Base-by-base conservation (phyloP, 805 yeast species). In the Ascoidea asiatica region DNA sequence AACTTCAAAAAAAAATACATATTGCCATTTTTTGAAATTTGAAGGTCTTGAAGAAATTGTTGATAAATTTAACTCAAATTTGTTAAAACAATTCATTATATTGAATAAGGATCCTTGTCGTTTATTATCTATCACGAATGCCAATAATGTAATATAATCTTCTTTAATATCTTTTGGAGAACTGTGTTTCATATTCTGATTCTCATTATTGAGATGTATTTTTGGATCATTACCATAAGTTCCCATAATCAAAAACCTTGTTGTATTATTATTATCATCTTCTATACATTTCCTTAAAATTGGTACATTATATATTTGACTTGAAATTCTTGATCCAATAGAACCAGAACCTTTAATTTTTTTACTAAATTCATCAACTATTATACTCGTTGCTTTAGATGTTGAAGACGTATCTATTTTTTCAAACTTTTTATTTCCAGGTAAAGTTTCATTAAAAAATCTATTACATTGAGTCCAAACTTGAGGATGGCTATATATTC, bases 381-480 rank as follows among this genome's bases (percentile, higher is more conserved):
- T 82, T 40, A 72, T 59, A 49, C 77, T 77, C 0, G 92, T 96
- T 1, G 96, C 97, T 52, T 73, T 75, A 0, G 95, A 81, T 0
- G 97, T 90, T 0, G 96, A 86, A 1, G 72, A 67, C 2, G 80
- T 69, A 59, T 88, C 95, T 17, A 82, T 66, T 48, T 62, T 69
- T 40, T 55, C 56, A 13, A 57, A 45, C 38, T 56, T 47, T 56
- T 65, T 49, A 50, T 47, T 43, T 13, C 44, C 50, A n/a, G n/a
- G n/a, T n/a, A n/a, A n/a, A n/a, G n/a, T n/a, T n/a, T n/a, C n/a
- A 18, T 65, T 56, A 38, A 83, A 57, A 64, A 84, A 92, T 19
- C 64, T 58, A 2, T 71, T 65, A 42, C 85, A 80, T 58, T 90
- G 98, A 7, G 96, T 94, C 98, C 98, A 90, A 0, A 89, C 98